Evolutionary conservation across 176 grass and related monocot species (phyloP).

Genomic region (Eragrostis nindensis): DNA sequence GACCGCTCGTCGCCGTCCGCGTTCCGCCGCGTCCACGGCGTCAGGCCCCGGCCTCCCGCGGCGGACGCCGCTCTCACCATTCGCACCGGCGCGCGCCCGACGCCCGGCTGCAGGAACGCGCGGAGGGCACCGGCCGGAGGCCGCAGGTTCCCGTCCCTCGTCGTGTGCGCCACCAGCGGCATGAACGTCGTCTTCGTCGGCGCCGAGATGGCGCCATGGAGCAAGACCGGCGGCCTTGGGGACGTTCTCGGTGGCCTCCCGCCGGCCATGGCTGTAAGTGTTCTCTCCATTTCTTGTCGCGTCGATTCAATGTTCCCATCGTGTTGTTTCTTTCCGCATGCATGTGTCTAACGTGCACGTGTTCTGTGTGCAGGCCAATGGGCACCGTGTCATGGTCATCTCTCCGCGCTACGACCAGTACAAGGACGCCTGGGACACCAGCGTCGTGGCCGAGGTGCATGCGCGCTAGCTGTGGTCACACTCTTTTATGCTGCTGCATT

Average conservation of each 20-base stretch:
- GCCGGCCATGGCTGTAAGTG: constrained; percentile 71
- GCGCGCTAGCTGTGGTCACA: neutral
- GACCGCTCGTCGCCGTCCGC: constrained; percentile 37
- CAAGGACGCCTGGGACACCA: constrained; percentile 93
- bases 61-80: constrained; percentile 37
- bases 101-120: constrained; percentile 25
- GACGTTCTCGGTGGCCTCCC: constrained; percentile 93
- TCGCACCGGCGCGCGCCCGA: constrained; percentile 30
- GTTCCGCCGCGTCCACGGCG: constrained; percentile 40
- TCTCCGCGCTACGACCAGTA: constrained; percentile 94
- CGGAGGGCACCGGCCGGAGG: neutral
- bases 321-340: neutral
- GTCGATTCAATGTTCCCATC: neutral
- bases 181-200: constrained; percentile 84
- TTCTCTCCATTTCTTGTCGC: neutral
- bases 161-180: constrained; percentile 54
- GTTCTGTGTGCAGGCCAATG: constrained; percentile 59
- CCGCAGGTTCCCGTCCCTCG: constrained; percentile 30
- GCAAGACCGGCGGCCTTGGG: constrained; percentile 94
- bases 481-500: too few species aligned
- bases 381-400: constrained; percentile 84
- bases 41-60: constrained; percentile 24
- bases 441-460: constrained; percentile 60
- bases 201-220: constrained; percentile 89
- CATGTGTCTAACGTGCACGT: neutral